Percentiles rank a stretch among this genome's conserved stretches.
Conservation (phyloP, 768 basidiomycete genomes). For the Exsudoporus frostii region DNA sequence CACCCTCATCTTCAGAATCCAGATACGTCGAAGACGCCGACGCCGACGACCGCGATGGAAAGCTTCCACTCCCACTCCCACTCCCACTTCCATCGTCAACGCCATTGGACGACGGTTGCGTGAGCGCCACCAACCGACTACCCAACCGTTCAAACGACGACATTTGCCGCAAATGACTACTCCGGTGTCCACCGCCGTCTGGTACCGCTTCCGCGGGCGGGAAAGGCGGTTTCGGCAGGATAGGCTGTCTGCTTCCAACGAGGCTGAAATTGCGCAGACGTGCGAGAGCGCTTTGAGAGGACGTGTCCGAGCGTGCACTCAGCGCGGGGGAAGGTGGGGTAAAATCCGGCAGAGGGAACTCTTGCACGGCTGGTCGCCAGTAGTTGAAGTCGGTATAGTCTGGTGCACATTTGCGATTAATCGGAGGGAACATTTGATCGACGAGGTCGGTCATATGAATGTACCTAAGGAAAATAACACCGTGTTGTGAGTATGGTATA, state of each 20-base stretch:
- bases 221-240: slow-evolving; percentile 25
- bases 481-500: neutral
- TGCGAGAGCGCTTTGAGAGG: slow-evolving; percentile 66
- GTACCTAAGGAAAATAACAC: slow-evolving; percentile 51
- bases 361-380: slow-evolving; percentile 82
- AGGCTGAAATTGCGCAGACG: slow-evolving; percentile 77
- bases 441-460: slow-evolving; percentile 99
- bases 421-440: slow-evolving; percentile 98
- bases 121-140: slow-evolving; percentile 51
- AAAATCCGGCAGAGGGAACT: slow-evolving; percentile 75
- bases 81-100: slow-evolving; percentile 17
- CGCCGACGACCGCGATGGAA: slow-evolving; percentile 51
- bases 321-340: slow-evolving; percentile 89
- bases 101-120: slow-evolving; percentile 36
- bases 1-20: slow-evolving; percentile 49
- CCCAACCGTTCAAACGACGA: slow-evolving; percentile 74
- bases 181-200: slow-evolving; percentile 30
- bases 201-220: slow-evolving; percentile 20
- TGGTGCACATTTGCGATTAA: slow-evolving; percentile 81
- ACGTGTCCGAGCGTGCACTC: slow-evolving; percentile 89
- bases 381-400: slow-evolving; percentile 98
- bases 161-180: slow-evolving; percentile 59
- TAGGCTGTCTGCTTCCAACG: slow-evolving; percentile 46
- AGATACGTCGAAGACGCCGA: slow-evolving; percentile 48
- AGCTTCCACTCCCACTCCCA: slow-evolving; percentile 46